Conservation (phyloP, 495 filamentous ascomycete species). For the Beverwykella pulmonaria region DNA sequence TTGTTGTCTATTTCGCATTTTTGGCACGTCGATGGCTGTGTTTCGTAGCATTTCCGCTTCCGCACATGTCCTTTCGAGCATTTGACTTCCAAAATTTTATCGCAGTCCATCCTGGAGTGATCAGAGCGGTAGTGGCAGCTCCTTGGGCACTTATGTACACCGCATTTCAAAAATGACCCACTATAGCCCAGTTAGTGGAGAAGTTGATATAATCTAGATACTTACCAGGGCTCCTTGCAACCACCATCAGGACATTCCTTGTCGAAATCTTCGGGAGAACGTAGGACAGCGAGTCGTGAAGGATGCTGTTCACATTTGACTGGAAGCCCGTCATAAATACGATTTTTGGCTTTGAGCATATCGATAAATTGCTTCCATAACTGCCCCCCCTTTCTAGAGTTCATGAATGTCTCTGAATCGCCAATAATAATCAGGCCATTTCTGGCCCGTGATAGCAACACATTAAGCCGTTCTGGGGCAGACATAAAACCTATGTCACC, state of each 20-base stretch:
- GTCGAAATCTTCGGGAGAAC: constrained; percentile 60
- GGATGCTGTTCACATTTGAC: constrained; percentile 70
- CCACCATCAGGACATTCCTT: constrained; percentile 70
- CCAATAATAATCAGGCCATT: constrained; percentile 70
- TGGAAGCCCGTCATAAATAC: constrained; percentile 71
- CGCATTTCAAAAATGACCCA: constrained; percentile 61
- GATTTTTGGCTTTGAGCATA: constrained; percentile 54
- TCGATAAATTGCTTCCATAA: constrained; percentile 64
- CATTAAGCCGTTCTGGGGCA: constrained; percentile 68
- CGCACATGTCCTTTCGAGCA: constrained; percentile 59
- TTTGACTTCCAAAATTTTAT: constrained; percentile 48
- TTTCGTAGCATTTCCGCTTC: constrained; percentile 47
- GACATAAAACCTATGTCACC: constrained; percentile 77
- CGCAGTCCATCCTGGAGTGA: constrained; percentile 67
- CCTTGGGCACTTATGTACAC: constrained; percentile 61
- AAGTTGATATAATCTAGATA: too few relatives aligned
- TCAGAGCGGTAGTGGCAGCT: constrained; percentile 67
- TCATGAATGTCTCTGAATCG: constrained; percentile 67
- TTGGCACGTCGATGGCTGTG: too few relatives aligned
- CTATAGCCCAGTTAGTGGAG: constrained; percentile 46
- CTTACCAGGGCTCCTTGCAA: constrained; percentile 67
- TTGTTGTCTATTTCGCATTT: too few relatives aligned
- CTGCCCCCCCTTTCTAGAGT: constrained; percentile 60
- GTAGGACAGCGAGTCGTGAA: constrained; percentile 51
- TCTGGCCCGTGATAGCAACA: constrained; percentile 71